Conservation (phyloP, 2,329 filamentous ascomycete genomes). For the Apiospora aurea region DNA sequence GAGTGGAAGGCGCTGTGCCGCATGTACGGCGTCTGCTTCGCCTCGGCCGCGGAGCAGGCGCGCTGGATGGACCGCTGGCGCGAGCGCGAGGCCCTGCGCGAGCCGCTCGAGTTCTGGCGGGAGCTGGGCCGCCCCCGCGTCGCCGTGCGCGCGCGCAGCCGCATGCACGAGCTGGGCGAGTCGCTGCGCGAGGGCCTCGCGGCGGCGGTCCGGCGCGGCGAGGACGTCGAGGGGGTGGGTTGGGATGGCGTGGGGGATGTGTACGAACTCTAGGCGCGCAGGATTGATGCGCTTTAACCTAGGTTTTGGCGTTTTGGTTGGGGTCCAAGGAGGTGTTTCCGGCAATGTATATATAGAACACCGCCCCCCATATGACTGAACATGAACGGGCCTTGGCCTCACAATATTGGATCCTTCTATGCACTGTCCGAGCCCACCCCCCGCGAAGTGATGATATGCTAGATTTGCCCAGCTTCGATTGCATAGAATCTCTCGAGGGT, state of each 20-base stretch:
- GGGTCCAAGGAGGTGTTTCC: background rate
- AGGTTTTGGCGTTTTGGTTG: background rate
- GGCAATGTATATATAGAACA: background rate
- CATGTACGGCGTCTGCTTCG: constrained; percentile 45
- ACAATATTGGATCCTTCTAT: background rate
- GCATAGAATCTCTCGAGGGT: background rate
- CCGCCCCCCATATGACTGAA: background rate
- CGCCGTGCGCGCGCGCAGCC: constrained; percentile 31
- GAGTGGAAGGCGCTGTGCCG: constrained; percentile 43
- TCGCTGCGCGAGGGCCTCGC: constrained; percentile 27
- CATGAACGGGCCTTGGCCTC: background rate
- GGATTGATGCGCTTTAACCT: background rate
- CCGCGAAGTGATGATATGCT: background rate
- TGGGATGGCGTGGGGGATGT: background rate
- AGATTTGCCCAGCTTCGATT: background rate
- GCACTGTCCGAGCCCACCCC: background rate
- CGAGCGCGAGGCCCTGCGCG: constrained; percentile 32
- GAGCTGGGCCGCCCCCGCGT: constrained; percentile 33
- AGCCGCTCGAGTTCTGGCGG: constrained; percentile 32
- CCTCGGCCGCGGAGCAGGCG: constrained; percentile 27
- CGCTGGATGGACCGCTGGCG: constrained; percentile 32
- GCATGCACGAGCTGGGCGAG: constrained; percentile 35
- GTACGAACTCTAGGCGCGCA: background rate
- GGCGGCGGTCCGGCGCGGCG: constrained; percentile 22
- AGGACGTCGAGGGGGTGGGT: constrained; percentile 7